phyloP scores from a whole-genome alignment of 345 rosid genomes.

The Camelina sativa region DNA sequence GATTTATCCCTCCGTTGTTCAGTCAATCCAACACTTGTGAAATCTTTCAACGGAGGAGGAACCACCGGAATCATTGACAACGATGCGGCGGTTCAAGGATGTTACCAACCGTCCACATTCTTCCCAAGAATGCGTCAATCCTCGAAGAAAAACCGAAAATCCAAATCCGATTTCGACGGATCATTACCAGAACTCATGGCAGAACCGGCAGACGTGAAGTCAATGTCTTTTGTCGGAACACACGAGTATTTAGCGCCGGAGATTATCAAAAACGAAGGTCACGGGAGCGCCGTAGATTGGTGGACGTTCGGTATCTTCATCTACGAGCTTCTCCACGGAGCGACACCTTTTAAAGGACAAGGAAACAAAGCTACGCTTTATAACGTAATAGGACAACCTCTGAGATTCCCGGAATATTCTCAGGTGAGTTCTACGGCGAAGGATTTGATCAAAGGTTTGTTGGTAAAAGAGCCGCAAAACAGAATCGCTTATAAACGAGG shows the following conservation, averaged over 20 bases:
- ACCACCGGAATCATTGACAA: conserved; percentile 10
- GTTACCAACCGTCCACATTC: conserved; percentile 43
- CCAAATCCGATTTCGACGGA: conserved; percentile 56
- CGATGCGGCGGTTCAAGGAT: conserved; percentile 34
- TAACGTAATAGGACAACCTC: conserved; percentile 60
- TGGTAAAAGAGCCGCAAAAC: conserved; percentile 64
- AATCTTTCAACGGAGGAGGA: conserved; percentile 51
- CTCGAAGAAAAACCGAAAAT: conserved; percentile 60
- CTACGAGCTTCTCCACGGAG: conserved; percentile 60
- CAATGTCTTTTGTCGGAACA: conserved; percentile 77
- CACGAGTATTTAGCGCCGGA: conserved; percentile 73
- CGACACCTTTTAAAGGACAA: conserved; percentile 66
- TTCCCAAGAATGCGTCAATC: conserved; percentile 41
- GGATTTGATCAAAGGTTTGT: conserved; percentile 60
- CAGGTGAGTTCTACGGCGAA: conserved; percentile 53
- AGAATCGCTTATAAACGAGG: conserved; percentile 64
- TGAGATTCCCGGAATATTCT: conserved; percentile 60
- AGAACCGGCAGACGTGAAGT: conserved; percentile 61
- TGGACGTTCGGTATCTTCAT: conserved; percentile 73
- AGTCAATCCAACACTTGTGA: conserved; percentile 75
- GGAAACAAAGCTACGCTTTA: conserved; percentile 58
- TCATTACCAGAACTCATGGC: conserved; percentile 72
- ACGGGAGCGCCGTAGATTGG: conserved; percentile 79
- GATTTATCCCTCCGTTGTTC: conserved; percentile 64
- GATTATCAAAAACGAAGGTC: conserved; percentile 66